Base-by-base conservation (phyloP, 2,329 filamentous ascomycete genomes). In the Fusarium sterilihyphosum region DNA sequence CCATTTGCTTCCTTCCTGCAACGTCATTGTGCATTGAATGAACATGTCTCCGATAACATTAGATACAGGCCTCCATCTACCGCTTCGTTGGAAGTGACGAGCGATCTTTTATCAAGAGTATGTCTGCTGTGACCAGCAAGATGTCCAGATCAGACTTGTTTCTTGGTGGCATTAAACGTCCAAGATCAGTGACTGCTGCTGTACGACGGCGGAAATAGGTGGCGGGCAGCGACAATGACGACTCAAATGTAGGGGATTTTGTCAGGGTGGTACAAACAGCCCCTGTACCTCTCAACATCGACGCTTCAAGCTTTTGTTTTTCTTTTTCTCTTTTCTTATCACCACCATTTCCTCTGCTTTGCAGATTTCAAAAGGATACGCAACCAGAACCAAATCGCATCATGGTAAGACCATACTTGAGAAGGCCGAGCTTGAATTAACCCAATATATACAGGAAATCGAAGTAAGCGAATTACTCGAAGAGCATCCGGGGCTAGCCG, bases 231-330 rank as follows among this genome's bases (percentile, higher is more conserved):
- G n/a, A 43, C 31, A 35, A 44, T 44, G 0, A 12, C n/a, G 16
- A 17, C 41, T 44, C n/a, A 18, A 12, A 24, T 4, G 41, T 44
- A 16, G 41, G 41, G 41, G 10, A 18, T 24, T 18, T 18, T 7
- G 6, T 35, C 33, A 16, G 31, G 16, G 41, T 1, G 14, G 0
- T 44, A 16, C 41, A 24, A 8, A 1, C 16, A 24, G 16, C n/a
- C 41, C 10, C 24, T 44, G 1, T 24, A 10, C 16, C 41, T 44
- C 41, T 18, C 4, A 1, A 12, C n/a, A 8, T 17, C 16, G 1
- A 0, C 6, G 16, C 6, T 5, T 8, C 43, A 8, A 18, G 0
- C 12, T 18, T 44, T 18, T 8, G 10, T 18, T 24, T 44, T 24
- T 4, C 16, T 2, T 2, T 24, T 44, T 12, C 41, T 44, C 16